Evolutionary conservation across 208 protist species (phyloP).

Genomic region (Trypanosoma grayi): DNA sequence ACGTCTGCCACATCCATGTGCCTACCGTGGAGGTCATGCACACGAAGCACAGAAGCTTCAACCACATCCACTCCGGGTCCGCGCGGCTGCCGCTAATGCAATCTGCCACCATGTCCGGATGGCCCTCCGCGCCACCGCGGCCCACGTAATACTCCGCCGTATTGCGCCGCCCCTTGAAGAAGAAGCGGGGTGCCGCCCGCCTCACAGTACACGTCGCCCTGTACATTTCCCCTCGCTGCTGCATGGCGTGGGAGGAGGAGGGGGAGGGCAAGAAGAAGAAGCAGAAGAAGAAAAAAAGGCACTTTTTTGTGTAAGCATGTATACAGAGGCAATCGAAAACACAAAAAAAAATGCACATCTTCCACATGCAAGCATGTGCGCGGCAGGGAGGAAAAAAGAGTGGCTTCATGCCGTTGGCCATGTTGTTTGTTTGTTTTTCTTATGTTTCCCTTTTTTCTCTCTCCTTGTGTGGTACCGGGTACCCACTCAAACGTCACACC

Average conservation of each 20-base stretch:
- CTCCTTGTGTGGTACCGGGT: too few species aligned
- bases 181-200: conserved; percentile 22
- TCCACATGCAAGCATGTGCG: background rate
- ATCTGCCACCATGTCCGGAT: conserved; percentile 62
- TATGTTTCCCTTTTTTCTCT: too few species aligned
- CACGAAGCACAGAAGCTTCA: conserved; percentile 78
- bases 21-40: conserved; percentile 71
- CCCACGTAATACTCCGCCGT: conserved; percentile 55
- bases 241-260: too few species aligned
- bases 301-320: background rate
- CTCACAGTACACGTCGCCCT: conserved; percentile 1
- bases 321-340: background rate
- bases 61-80: conserved; percentile 85
- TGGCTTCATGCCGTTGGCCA: too few species aligned
- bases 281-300: too few species aligned
- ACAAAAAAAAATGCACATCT: background rate
- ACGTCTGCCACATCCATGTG: conserved; percentile 61
- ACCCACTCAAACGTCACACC: too few species aligned
- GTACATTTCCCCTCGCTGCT: conserved; percentile 5
- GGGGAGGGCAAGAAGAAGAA: too few species aligned
- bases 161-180: conserved; percentile 49
- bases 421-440: background rate
- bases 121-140: conserved; percentile 38
- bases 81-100: conserved; percentile 39
- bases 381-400: conserved; percentile 1